Evolutionary conservation across 306 rosid genomes (phyloP), one percentile per base, ranked within the genome.

Genomic region (Betula pendula): DNA sequence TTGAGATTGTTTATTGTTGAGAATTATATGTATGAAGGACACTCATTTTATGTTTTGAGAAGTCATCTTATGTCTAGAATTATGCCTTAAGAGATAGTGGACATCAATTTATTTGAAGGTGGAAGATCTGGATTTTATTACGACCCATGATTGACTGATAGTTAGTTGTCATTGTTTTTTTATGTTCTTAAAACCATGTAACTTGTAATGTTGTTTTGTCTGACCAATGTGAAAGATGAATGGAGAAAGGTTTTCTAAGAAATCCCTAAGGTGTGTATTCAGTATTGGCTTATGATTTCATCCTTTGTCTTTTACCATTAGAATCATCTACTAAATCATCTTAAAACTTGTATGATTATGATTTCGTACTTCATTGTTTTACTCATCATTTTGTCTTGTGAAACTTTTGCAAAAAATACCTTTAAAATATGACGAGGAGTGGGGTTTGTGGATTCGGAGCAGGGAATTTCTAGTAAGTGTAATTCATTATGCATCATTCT

Each of bases 381-480:
- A 53, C 60, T 71, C 27, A 49, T 49, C 50, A 19, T 15, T 76
- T 70, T 78, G 48, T 75, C 52, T 74, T 73, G 53, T 84, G 80
- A 71, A 80, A 42, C 53, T 77, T 84, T 79, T 82, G 49, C 98
- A 96, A 97, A 91, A 91, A 75, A 77, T 87, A 43, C 97, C 96
- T 15, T 83, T 92, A 73, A 12, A 70, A 49, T 85, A 86, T 73
- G 88, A 92, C 70, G 53, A 81, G 77, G 99, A 66, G n/a, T n/a
- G n/a, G n/a, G n/a, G n/a, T n/a, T n/a, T n/a, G n/a, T n/a, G n/a
- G n/a, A n/a, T 75, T 86, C 96, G 91, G 70, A 77, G 79, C 44
- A 92, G 89, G 88, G 96, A 96, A 87, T 82, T 96, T 50, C 87
- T 90, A 74, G 99, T 92, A 86, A 88, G 96, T 83, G 79, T 71